phyloP scores from a whole-genome alignment of 805 yeast species.

The Saturnispora sekii region DNA sequence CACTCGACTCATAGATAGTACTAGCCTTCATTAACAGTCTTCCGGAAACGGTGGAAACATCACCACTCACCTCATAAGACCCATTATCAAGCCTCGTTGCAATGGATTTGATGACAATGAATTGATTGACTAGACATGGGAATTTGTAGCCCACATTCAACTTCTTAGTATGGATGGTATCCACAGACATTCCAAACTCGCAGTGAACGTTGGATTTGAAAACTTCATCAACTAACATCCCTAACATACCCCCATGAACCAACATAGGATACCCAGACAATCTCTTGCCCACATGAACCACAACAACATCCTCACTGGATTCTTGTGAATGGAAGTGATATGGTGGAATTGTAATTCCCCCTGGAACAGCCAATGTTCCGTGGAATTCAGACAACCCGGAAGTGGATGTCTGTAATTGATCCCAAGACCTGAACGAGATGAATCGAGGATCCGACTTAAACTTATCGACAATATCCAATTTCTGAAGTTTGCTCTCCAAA shows the following conservation, averaged over 20 bases:
- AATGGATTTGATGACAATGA: conserved; percentile 55
- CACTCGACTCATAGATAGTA: conserved; percentile 25
- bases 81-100: conserved; percentile 21
- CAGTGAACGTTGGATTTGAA: conserved; percentile 32
- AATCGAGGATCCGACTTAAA: conserved; percentile 32
- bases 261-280: conserved; percentile 82
- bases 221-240: conserved; percentile 70
- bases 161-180: conserved; percentile 34
- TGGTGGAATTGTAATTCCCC: conserved; percentile 72
- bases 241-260: conserved; percentile 83
- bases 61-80: conserved; percentile 36
- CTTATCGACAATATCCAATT: conserved; percentile 42
- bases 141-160: conserved; percentile 45
- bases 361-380: conserved; percentile 57
- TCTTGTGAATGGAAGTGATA: conserved; percentile 49
- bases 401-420: conserved; percentile 31
- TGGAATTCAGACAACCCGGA: conserved; percentile 21
- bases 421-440: conserved; percentile 32
- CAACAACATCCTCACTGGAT: conserved; percentile 50
- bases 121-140: conserved; percentile 75
- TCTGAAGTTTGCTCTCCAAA: conserved; percentile 39
- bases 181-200: conserved; percentile 16
- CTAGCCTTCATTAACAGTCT: conserved; percentile 47
- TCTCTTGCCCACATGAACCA: conserved; percentile 68
- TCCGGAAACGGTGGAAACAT: conserved; percentile 44